Evolutionary conservation across 2,329 filamentous ascomycete species (phyloP), one percentile per base, ranked within the genome.

Genomic region (Colletotrichum falcatum): DNA sequence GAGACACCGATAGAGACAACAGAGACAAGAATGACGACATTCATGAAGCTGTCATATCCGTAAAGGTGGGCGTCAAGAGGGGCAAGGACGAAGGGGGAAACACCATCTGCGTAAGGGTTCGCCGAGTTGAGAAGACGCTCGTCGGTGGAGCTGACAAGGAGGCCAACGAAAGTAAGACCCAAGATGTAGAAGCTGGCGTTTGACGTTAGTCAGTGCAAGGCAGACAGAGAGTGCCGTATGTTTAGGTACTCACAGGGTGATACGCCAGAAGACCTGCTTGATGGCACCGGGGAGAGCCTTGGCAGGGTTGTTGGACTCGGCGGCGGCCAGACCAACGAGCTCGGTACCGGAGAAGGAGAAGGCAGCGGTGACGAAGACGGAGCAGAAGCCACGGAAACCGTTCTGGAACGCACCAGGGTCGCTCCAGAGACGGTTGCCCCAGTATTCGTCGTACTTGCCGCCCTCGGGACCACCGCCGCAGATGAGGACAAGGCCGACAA

Each of bases 201-300:
- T 8, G 20, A 20, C 1, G 59, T 77, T 20, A 76, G 68, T n/a
- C n/a, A 18, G 18, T 5, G 37, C 1, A 6, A 5, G 16, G n/a
- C 9, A 61, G 7, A 37, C n/a, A n/a, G n/a, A n/a, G n/a, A 1
- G 16, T 2, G 23, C 2, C 2, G 16, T 16, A 11, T 30, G 33
- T 18, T 14, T 18, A 2, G 30, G 4, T n/a, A 49, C 67, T 56
- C 35, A 78, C 72, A 86, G 77, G n/a, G 83, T 83, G 73, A 86
- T 84, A 77, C 84, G 83, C 84, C 84, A 86, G 74, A 86, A 86
- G 39, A 86, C 92, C 80, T 95, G 93, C 83, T 94, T 95, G 76
- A 94, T 89, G 2, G 94, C 93, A 28, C 89, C 91, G 0, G 94
- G 94, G 0, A 97, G 86, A 0, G 90, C 88, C 78, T 92, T 90